Evolutionary conservation across 1,139 yeast species (phyloP), one percentile per base, ranked within the genome.

Genomic region (Hyphopichia fennica): DNA sequence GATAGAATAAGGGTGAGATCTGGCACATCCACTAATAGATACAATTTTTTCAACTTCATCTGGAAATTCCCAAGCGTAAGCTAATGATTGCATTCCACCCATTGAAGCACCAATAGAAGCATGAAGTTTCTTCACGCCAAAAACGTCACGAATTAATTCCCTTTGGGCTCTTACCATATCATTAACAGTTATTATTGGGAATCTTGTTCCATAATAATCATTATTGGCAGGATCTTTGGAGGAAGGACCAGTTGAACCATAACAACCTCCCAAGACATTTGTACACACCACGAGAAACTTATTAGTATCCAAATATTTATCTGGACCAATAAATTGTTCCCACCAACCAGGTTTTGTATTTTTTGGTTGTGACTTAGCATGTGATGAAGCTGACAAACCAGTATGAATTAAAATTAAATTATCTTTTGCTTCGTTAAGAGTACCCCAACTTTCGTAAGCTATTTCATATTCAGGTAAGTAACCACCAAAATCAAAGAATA

Each of bases 21-120:
- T 74, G 2, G 96, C 96, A 68, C 96, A 90, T 3, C 96, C 97
- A 38, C 95, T 84, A 27, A 90, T 87, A 10, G 89, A 79, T 1
- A 89, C 79, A 4, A 90, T 75, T 43, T 84, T 81, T 7, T 75
- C 77, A 4, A 90, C 96, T 46, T 75, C 78, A 34, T 84, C 82
- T 1, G 96, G 89, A 57, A 85, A 90, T 57, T 87, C 95, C 62
- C 82, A 79, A 0, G 89, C 96, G 60, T 82, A 88, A 0, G 97
- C 96, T 44, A 90, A 72, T 10, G 93, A 84, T 65, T 90, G 97
- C 96, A 90, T 89, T 16, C 97, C 98, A 23, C 98, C 98, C 96
- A 90, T 88, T 0, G 96, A 88, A 1, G 96, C 86, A 6, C 98
- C 98, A 3, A 91, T 81, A 1, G 90, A 79, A 1, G 96, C 96